Evolutionary conservation across 1,139 yeast genomes (phyloP), one percentile per base, ranked within the genome.

Genomic region (Nakaseomyces delphensis): DNA sequence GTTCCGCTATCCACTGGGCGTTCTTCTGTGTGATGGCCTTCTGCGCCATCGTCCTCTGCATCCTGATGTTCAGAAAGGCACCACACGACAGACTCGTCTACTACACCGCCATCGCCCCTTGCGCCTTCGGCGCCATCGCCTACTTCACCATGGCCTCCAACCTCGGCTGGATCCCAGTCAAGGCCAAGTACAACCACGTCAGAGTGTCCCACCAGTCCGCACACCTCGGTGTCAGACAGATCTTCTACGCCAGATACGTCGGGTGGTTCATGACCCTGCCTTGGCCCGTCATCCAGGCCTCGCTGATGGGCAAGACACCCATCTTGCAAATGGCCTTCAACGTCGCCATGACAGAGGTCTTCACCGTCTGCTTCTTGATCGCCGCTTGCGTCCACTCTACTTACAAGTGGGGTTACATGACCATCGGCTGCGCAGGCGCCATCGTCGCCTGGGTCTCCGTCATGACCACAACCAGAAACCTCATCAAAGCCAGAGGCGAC

Each of bases 191-290:
- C 59, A 60, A 69, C 49, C 82, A 77, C 57, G 74, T 70, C 27
- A 60, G 62, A n/a, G 65, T 69, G 32, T 28, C 41, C 31, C 44
- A 49, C 32, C 54, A 60, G 29, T 44, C 49, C 32, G 59, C 45
- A 25, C 63, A 55, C 30, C 63, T 69, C 20, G 69, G 66, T 43
- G 59, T 62, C 36, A 73, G 86, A 63, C 82, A 79, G 61, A 66
- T 79, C 52, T 79, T 77, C 57, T 79, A 79, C 55, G 73, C 73
- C 16, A 73, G 77, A 56, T 79, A 68, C 55, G 68, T 79, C 53
- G 84, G 79, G 38, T 79, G 80, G 78, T 77, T 78, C 63, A 63
- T 77, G 55, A 67, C 75, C 25, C 74, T 73, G 66, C 83, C 83
- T 45, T 67, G 74, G 52, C 68, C 70, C 33, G 61, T 77, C 46